Conservation (phyloP, 371 early-diverging fungal species). For the Saksenaea vasiformis region DNA sequence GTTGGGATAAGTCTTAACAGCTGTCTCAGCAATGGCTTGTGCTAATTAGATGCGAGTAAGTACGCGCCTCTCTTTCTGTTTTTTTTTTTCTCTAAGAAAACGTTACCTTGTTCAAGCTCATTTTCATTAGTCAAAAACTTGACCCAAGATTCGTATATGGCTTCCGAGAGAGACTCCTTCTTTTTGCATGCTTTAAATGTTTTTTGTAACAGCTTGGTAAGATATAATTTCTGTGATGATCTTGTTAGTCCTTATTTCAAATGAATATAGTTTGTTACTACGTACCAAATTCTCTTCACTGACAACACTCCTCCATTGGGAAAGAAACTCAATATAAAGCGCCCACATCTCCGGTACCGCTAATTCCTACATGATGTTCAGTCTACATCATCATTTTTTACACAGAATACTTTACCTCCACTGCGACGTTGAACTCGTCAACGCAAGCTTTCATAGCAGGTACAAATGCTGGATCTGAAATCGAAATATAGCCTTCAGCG, state of each 20-base stretch:
- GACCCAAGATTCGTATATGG: slow-evolving; percentile 53
- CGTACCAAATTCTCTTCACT: slow-evolving; percentile 61
- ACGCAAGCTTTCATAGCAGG: slow-evolving; percentile 57
- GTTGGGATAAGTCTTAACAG: slow-evolving; percentile 38
- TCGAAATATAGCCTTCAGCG: slow-evolving; percentile 17
- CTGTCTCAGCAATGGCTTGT: slow-evolving; percentile 38
- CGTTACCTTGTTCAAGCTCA: slow-evolving; percentile 18
- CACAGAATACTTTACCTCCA: slow-evolving; percentile 32
- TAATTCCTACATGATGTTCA: slow-evolving; percentile 17
- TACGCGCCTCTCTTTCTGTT: background rate
- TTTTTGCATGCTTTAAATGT: slow-evolving; percentile 48
- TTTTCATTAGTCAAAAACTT: slow-evolving; percentile 20
- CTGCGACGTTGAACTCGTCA: slow-evolving; percentile 42
- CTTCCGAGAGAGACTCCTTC: slow-evolving; percentile 38
- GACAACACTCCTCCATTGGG: slow-evolving; percentile 42
- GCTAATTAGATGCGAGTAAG: slow-evolving; percentile 16
- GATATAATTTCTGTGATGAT: slow-evolving; percentile 50
- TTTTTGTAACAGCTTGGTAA: slow-evolving; percentile 46
- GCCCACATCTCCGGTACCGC: slow-evolving; percentile 54
- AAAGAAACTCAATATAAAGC: slow-evolving; percentile 63
- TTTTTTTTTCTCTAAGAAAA: background rate
- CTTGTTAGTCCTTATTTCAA: background rate
- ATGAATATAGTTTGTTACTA: background rate
- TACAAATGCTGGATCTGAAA: slow-evolving; percentile 57
- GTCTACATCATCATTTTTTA: slow-evolving; percentile 17